Percentiles rank a stretch among this genome's conserved stretches.
These are phyloP conservation scores for Paraconiothyrium sp. DNA, from an alignment of 2,329 filamentous ascomycete genomes.

Conservation along the genomic window DNA sequence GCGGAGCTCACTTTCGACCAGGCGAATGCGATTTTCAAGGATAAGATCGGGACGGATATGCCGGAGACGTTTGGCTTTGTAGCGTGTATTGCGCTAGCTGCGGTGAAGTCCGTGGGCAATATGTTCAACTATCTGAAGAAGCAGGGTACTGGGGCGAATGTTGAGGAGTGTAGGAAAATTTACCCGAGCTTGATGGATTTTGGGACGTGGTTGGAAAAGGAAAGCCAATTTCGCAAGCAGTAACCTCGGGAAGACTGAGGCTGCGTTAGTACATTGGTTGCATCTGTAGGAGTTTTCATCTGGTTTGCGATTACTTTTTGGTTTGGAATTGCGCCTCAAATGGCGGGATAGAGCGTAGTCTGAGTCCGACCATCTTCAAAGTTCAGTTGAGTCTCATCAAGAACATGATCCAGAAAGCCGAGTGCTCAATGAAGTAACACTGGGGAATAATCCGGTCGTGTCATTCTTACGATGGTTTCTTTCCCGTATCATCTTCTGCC, in stretches of 20 bases:
- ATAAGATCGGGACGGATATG: slow-evolving; percentile 53
- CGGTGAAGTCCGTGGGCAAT: slow-evolving; percentile 49
- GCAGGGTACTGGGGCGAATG: slow-evolving; percentile 53
- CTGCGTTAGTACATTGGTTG: neutral
- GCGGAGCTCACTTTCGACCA: slow-evolving; percentile 58
- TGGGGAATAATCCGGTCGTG: neutral
- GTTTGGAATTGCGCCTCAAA: neutral
- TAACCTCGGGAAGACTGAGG: neutral
- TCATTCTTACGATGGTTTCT: neutral
- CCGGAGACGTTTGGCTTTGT: slow-evolving; percentile 53
- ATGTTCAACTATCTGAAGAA: slow-evolving; percentile 59
- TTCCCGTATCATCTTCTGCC: neutral
- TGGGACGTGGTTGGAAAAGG: slow-evolving; percentile 54
- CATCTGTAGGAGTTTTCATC: neutral
- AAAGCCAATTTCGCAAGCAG: slow-evolving; percentile 47
- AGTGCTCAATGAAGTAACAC: too few species aligned
- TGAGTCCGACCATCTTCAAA: neutral
- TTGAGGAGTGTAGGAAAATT: slow-evolving; percentile 49
- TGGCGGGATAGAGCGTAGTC: neutral
- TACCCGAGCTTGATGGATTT: slow-evolving; percentile 57
- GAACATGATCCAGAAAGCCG: neutral
- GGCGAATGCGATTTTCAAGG: slow-evolving; percentile 54
- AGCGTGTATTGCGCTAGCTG: slow-evolving; percentile 36
- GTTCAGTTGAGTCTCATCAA: neutral
- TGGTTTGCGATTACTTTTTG: neutral